Conservation (phyloP, 345 rosid genomes). For the Rhodamnia argentea region DNA sequence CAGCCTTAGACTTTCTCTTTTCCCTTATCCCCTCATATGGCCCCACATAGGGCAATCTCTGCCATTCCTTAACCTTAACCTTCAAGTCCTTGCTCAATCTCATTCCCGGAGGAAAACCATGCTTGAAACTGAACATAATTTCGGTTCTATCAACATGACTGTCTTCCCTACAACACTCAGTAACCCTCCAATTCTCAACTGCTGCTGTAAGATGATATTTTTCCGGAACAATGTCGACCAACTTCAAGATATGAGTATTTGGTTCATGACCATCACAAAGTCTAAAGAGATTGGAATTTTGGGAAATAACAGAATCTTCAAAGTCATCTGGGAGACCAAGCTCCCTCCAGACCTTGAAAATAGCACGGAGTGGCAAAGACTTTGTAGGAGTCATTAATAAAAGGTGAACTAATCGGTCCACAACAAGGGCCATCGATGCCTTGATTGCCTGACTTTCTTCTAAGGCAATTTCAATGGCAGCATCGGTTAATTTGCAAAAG, state of each 20-base stretch:
- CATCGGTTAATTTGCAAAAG: constrained; percentile 52
- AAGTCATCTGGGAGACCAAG: constrained; percentile 89
- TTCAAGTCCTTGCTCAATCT: constrained; percentile 63
- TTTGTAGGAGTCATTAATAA: constrained; percentile 55
- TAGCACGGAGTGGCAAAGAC: constrained; percentile 70
- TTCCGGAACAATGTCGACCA: constrained; percentile 25
- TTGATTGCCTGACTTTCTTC: constrained; percentile 48
- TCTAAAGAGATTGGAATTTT: constrained; percentile 39
- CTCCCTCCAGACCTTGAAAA: constrained; percentile 94
- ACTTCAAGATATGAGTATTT: constrained; percentile 56
- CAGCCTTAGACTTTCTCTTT: constrained; percentile 36
- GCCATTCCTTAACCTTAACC: constrained; percentile 81
- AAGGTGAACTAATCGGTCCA: constrained; percentile 50
- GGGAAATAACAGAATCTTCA: constrained; percentile 68
- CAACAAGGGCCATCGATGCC: constrained; percentile 34
- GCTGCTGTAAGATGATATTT: constrained; percentile 28
- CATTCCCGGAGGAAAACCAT: constrained; percentile 76
- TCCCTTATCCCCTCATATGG: constrained; percentile 59
- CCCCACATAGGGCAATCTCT: constrained; percentile 54
- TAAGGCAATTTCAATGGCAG: constrained; percentile 37
- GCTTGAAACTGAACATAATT: constrained; percentile 50
- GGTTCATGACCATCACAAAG: constrained; percentile 57
- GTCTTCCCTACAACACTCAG: constrained; percentile 58
- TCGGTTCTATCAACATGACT: constrained; percentile 35
- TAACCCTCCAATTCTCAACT: constrained; percentile 74